Conservation (phyloP, 2,329 filamentous ascomycete species). For the Plenodomus biglobosus region DNA sequence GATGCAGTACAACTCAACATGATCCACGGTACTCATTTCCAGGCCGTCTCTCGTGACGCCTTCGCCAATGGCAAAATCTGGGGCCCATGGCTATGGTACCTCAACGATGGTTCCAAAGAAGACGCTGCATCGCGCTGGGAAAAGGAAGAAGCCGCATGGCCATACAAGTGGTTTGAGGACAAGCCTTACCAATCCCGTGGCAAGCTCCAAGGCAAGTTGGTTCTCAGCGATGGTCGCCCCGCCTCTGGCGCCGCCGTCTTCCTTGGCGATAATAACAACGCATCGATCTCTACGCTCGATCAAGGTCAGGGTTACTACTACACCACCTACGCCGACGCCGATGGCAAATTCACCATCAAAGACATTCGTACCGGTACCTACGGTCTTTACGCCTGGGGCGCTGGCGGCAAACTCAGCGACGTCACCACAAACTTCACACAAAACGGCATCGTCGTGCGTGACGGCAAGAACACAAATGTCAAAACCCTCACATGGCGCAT, state of each 20-base stretch:
- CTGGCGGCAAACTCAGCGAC: conserved; percentile 49
- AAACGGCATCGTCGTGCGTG: conserved; percentile 46
- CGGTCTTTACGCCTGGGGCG: conserved; percentile 55
- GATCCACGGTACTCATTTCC: conserved; percentile 54
- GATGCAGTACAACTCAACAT: conserved; percentile 58
- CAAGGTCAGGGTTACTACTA: conserved; percentile 56
- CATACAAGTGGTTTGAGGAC: conserved; percentile 54
- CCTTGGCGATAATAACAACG: conserved; percentile 52
- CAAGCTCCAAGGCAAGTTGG: conserved; percentile 48
- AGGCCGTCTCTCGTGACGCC: conserved; percentile 32
- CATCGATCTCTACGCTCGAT: conserved; percentile 51
- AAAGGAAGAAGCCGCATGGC: conserved; percentile 51
- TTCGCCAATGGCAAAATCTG: conserved; percentile 43
- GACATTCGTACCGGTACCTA: conserved; percentile 51
- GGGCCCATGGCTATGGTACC: conserved; percentile 47
- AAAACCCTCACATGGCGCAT: conserved; percentile 48
- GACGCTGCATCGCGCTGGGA: conserved; percentile 47
- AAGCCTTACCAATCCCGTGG: conserved; percentile 54
- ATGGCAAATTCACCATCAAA: conserved; percentile 49
- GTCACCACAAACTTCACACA: conserved; percentile 50
- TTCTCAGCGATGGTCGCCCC: conserved; percentile 52
- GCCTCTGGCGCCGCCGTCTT: conserved; percentile 54
- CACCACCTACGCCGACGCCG: conserved; percentile 48
- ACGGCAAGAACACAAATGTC: conserved; percentile 42
- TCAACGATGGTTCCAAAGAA: conserved; percentile 51